These are phyloP conservation scores for Starmerella stigmatis DNA, from an alignment of 805 yeast species.

Conservation along the genomic window DNA sequence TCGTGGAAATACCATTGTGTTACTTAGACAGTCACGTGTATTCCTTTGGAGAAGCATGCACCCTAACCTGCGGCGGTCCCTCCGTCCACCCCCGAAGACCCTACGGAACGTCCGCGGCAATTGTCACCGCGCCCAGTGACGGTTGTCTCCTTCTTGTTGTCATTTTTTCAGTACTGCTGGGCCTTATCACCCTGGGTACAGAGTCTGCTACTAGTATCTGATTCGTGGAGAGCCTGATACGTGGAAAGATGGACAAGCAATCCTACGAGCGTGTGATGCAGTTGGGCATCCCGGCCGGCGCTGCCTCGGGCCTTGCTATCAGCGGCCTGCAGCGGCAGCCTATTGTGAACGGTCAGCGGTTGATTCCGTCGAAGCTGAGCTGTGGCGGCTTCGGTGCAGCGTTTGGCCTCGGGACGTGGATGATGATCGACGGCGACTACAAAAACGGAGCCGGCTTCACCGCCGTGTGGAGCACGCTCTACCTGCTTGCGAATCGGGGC, in stretches of 20 bases:
- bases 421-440: constrained; percentile 27
- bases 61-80: no score
- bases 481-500: constrained; percentile 23
- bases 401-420: constrained; percentile 25
- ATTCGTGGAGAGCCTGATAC: neutral
- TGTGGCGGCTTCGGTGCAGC: constrained; percentile 26
- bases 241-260: neutral
- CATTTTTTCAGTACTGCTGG: no score
- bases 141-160: no score
- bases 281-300: constrained; percentile 22
- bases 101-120: no score
- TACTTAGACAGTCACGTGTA: no score
- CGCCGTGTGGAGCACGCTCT: constrained; percentile 25
- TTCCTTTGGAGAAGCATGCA: neutral
- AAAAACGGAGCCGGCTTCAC: constrained; percentile 27
- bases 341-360: constrained; percentile 9
- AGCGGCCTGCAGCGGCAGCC: constrained; percentile 21
- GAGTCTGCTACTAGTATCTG: neutral
- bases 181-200: no score
- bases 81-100: no score
- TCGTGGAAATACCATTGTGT: constrained; percentile 1
- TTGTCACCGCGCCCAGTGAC: no score
- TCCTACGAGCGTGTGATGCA: constrained; percentile 13
- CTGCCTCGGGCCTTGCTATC: constrained; percentile 20
- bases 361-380: constrained; percentile 20